Evolutionary conservation across 176 grass and related monocot species (phyloP).

Genomic region (Chloris gayana): DNA sequence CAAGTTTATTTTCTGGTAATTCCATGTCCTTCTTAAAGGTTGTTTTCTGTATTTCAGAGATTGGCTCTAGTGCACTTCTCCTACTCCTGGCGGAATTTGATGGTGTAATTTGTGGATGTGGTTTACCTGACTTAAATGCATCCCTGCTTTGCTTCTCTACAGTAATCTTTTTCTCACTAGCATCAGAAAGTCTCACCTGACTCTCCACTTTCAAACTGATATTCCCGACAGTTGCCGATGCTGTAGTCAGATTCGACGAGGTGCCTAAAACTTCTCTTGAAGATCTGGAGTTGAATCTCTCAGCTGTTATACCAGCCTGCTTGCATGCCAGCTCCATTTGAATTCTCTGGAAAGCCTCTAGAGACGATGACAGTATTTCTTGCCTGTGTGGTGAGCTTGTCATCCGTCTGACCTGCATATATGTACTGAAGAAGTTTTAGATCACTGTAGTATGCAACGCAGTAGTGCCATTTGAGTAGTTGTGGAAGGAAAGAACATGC

Average conservation of each 20-base stretch:
- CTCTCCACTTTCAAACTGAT: constrained; percentile 72
- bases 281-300: constrained; percentile 54
- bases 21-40: constrained; percentile 68
- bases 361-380: constrained; percentile 98
- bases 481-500: neutral
- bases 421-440: constrained; percentile 18
- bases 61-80: constrained; percentile 73
- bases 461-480: constrained; percentile 12
- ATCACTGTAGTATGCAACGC: neutral
- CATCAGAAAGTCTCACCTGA: constrained; percentile 55
- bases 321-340: constrained; percentile 82
- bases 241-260: constrained; percentile 43
- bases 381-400: constrained; percentile 96
- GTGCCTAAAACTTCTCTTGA: constrained; percentile 45
- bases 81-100: constrained; percentile 64
- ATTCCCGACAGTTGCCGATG: constrained; percentile 58
- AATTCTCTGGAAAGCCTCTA: constrained; percentile 97
- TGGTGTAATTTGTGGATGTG: constrained; percentile 40
- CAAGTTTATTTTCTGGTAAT: constrained; percentile 64
- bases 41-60: constrained; percentile 72
- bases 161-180: constrained; percentile 41
- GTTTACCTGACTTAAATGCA: constrained; percentile 45
- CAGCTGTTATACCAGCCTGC: constrained; percentile 55
- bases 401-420: constrained; percentile 89
- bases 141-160: constrained; percentile 59